phyloP scores from a whole-genome alignment of 805 yeast species.

The Metschnikowia reukaufii region DNA sequence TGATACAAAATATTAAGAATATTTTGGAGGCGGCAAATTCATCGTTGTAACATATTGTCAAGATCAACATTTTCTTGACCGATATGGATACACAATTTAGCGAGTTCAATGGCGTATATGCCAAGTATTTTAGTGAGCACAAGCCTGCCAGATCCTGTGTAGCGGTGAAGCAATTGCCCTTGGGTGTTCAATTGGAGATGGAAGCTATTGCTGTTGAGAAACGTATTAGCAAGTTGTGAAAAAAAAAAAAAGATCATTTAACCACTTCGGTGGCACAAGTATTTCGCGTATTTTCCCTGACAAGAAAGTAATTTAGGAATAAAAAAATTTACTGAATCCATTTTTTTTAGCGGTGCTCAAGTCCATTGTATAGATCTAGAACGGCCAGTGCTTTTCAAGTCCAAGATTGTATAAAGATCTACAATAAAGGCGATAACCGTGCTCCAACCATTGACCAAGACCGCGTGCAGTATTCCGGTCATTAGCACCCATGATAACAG shows the following conservation, averaged over 20 bases:
- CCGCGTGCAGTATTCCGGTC: too few species aligned
- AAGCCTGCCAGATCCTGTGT: conserved; percentile 98
- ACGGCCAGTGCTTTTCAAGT: too few species aligned
- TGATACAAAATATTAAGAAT: conserved; percentile 62
- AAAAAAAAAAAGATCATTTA: not conserved
- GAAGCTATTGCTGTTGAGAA: conserved; percentile 86
- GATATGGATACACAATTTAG: conserved; percentile 80
- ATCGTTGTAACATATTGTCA: conserved; percentile 77
- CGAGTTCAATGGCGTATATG: conserved; percentile 83
- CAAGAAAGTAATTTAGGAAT: too few species aligned
- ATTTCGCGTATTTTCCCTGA: too few species aligned
- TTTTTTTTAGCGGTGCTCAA: too few species aligned
- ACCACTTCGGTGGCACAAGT: too few species aligned
- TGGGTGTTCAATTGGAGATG: conserved; percentile 84
- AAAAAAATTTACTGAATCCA: too few species aligned
- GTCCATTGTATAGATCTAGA: too few species aligned
- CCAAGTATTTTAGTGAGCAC: conserved; percentile 69
- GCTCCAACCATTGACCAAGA: too few species aligned
- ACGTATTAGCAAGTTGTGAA: conserved; percentile 35
- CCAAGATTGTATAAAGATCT: too few species aligned
- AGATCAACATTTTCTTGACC: conserved; percentile 85
- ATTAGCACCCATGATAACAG: too few species aligned
- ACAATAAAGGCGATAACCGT: too few species aligned
- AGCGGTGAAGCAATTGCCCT: conserved; percentile 88
- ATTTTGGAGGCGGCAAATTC: conserved; percentile 87